Evolutionary conservation across 2,329 filamentous ascomycete species (phyloP).

Genomic region (Diaporthe ilicicola): DNA sequence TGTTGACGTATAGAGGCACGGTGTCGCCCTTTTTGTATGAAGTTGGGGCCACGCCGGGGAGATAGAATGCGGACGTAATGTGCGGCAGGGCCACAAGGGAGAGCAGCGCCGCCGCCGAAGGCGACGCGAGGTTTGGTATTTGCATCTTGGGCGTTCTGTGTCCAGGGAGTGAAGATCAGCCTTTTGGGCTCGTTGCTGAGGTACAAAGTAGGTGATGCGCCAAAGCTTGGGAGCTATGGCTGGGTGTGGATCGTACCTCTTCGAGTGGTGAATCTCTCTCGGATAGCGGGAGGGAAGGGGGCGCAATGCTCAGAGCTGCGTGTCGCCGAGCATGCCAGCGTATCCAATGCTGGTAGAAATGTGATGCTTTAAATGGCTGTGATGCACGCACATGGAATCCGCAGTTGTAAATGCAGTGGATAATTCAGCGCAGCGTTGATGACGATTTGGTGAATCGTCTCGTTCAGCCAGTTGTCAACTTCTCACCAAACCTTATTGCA

Average conservation of each 20-base stretch:
- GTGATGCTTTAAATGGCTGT: neutral
- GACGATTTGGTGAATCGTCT: slow-evolving; percentile 1
- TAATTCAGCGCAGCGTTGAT: slow-evolving; percentile 3
- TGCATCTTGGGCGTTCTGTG: slow-evolving; percentile 49
- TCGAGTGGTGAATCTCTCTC: neutral
- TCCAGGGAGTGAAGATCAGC: neutral
- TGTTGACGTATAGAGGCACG: slow-evolving; percentile 92
- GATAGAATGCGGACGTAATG: slow-evolving; percentile 82
- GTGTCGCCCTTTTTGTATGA: slow-evolving; percentile 83
- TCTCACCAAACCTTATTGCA: neutral
- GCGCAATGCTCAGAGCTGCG: slow-evolving; percentile 9
- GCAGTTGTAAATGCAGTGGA: neutral
- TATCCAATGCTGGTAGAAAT: neutral
- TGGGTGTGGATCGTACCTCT: slow-evolving; percentile 13
- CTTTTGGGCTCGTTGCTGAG: neutral
- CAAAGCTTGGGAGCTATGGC: slow-evolving; percentile 1
- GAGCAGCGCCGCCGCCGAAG: slow-evolving; percentile 58
- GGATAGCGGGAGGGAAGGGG: neutral
- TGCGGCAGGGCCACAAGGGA: slow-evolving; percentile 61
- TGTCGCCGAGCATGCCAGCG: slow-evolving; percentile 18
- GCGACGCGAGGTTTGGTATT: slow-evolving; percentile 53
- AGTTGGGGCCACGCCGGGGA: slow-evolving; percentile 93
- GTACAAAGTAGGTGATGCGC: neutral
- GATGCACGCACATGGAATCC: neutral
- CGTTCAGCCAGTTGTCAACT: slow-evolving; percentile 23